Base-by-base conservation (phyloP, 805 yeast genomes). In the Nakazawaea wyomingensis region DNA sequence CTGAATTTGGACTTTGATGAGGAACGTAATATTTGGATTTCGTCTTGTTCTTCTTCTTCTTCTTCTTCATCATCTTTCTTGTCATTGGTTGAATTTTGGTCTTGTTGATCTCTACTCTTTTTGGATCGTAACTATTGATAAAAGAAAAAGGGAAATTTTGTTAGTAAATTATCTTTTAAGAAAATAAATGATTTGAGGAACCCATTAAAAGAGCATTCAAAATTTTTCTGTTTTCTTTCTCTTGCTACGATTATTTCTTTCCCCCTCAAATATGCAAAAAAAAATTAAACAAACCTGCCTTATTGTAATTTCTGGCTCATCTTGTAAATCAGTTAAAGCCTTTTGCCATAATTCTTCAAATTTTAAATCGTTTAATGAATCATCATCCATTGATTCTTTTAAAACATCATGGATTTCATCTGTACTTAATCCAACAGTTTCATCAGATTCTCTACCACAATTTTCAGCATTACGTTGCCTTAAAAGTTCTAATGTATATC, bases 301-400 rank as follows among this genome's bases (percentile, higher is more conserved):
- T 76, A 84, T 83, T 64, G 74, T 78, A 57, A 82, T 72, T 59
- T 80, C 86, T 34, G 85, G 82, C 64, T 82, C 84, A 44, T 67
- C 70, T 48, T 77, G 76, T 49, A 87, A 69, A 52, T 79, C 82
- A 28, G 66, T 57, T 2, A 80, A 55, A n/a, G 82, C 82, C 52
- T 77, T 74, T 20, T 56, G 55, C 96, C 96, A 88, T 46, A 85
- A 69, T 46, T 78, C 83, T 50, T 83, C 82, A 58, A 84, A 85
- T 49, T 86, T 93, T 28, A n/a, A n/a, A n/a, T 77, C 79, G 43
- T 69, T 75, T 1, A 72, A 60, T 43, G 35, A 72, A 72, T 41
- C 68, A 66, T 2, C 71, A 7, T 74, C 76, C 49, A 69, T 68
- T 61, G 69, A 60, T 19, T 62, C 50, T 37, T 67, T 58, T 47